A percentile compares a stretch with the other conserved stretches of the same genome.
Conservation (phyloP, 495 filamentous ascomycete genomes). For the Haplographium delicatum region DNA sequence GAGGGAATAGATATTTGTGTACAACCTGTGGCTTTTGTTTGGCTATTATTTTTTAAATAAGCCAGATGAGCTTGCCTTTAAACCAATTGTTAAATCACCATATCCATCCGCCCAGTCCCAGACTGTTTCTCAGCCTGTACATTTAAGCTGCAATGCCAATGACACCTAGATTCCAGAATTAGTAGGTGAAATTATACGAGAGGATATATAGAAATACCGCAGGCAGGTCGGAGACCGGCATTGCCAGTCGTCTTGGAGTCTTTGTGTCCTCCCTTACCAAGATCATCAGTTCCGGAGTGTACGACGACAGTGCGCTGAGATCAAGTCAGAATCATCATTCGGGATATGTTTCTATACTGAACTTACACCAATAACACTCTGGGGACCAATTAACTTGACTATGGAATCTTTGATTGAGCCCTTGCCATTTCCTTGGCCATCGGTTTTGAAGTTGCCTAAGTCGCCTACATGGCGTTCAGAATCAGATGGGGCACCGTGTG, state of each 20-base stretch:
- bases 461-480: conserved; percentile 90
- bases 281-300: conserved; percentile 91
- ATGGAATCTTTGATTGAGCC: conserved; percentile 70
- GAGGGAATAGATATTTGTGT: background rate
- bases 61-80: background rate
- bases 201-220: conserved; percentile 50
- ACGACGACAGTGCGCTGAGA: conserved; percentile 85
- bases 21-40: background rate
- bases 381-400: conserved; percentile 89
- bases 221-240: conserved; percentile 86
- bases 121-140: background rate
- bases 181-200: conserved; percentile 11
- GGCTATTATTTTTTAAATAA: background rate
- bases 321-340: conserved; percentile 13
- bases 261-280: conserved; percentile 82
- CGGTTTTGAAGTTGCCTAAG: conserved; percentile 93
- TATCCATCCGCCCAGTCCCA: background rate
- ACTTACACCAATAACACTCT: conserved; percentile 93
- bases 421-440: conserved; percentile 80
- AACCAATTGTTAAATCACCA: background rate
- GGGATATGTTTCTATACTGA: background rate
- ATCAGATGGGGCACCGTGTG: conserved; percentile 82
- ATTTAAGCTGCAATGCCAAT: conserved; percentile 73
- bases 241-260: conserved; percentile 98
- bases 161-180: conserved; percentile 63